phyloP scores from a whole-genome alignment of 768 basidiomycete genomes.

The Rhizopogon sp. region DNA sequence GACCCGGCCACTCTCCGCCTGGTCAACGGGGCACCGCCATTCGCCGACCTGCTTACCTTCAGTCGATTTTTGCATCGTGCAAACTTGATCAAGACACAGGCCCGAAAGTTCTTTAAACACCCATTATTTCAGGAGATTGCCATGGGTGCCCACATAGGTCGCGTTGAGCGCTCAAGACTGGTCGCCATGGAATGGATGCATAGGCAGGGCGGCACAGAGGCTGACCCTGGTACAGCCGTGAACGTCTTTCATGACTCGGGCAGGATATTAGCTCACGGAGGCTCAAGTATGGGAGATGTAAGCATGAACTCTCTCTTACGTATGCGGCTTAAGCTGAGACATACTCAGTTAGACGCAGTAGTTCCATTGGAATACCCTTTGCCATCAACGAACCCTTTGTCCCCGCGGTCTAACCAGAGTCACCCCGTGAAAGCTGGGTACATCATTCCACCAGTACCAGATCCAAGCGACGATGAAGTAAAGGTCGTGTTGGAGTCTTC shows the following conservation, averaged over 20 bases:
- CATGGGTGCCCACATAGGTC: slow-evolving; percentile 4
- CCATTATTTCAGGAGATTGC: slow-evolving; percentile 45
- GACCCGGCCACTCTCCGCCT: background rate
- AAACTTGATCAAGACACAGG: slow-evolving; percentile 31
- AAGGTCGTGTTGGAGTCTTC: slow-evolving; percentile 7
- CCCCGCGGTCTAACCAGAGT: slow-evolving; percentile 13
- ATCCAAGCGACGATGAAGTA: background rate
- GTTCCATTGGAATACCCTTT: slow-evolving; percentile 34
- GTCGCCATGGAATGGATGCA: slow-evolving; percentile 21
- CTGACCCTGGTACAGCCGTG: slow-evolving; percentile 1
- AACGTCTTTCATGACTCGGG: slow-evolving; percentile 2
- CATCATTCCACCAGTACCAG: background rate
- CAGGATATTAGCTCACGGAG: slow-evolving; percentile 9
- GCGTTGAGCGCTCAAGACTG: background rate
- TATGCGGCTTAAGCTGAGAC: slow-evolving; percentile 19
- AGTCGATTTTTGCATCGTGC: slow-evolving; percentile 43
- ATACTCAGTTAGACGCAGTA: slow-evolving; percentile 29
- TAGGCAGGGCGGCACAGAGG: background rate
- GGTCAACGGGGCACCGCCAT: slow-evolving; percentile 29
- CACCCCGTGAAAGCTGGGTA: slow-evolving; percentile 12
- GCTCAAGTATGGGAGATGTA: slow-evolving; percentile 27
- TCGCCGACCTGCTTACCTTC: slow-evolving; percentile 37
- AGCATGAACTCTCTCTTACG: background rate
- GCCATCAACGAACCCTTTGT: slow-evolving; percentile 15
- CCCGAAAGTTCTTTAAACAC: slow-evolving; percentile 29